phyloP scores from a whole-genome alignment of 768 basidiomycete genomes.

The Hortiboletus campestris region DNA sequence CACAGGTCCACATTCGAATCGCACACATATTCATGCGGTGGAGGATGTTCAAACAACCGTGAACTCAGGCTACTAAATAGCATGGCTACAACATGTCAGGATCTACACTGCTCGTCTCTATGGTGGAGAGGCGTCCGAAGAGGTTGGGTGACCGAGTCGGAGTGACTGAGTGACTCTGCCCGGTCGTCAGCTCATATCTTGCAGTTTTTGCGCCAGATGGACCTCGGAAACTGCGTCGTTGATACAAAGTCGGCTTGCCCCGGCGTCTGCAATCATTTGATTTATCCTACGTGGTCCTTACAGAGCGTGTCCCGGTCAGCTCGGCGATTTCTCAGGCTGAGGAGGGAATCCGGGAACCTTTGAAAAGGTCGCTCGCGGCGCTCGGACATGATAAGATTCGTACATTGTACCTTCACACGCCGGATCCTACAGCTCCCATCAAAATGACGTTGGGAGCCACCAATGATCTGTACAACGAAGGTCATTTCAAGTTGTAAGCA shows the following conservation, averaged over 20 bases:
- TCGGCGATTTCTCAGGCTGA: constrained; percentile 8
- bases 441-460: constrained; percentile 45
- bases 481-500: constrained; percentile 50
- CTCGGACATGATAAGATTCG: constrained; percentile 15
- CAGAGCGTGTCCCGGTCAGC: constrained; percentile 9
- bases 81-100: constrained; percentile 11
- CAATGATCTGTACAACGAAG: constrained; percentile 48
- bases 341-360: constrained; percentile 9
- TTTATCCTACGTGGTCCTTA: background rate
- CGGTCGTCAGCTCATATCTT: background rate
- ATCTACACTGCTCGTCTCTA: constrained; percentile 27
- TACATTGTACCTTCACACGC: constrained; percentile 43
- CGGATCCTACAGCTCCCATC: constrained; percentile 44
- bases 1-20: constrained; percentile 17
- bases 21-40: constrained; percentile 19
- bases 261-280: background rate
- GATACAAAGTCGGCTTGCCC: constrained; percentile 17
- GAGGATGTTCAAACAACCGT: constrained; percentile 14
- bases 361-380: constrained; percentile 10
- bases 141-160: constrained; percentile 6
- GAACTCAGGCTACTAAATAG: constrained; percentile 6
- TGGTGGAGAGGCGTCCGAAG: constrained; percentile 22
- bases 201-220: constrained; percentile 17
- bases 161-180: background rate
- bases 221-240: constrained; percentile 9